Evolutionary conservation across 352 stramenopile species (phyloP).

Genomic region (Phytophthora fragariae): DNA sequence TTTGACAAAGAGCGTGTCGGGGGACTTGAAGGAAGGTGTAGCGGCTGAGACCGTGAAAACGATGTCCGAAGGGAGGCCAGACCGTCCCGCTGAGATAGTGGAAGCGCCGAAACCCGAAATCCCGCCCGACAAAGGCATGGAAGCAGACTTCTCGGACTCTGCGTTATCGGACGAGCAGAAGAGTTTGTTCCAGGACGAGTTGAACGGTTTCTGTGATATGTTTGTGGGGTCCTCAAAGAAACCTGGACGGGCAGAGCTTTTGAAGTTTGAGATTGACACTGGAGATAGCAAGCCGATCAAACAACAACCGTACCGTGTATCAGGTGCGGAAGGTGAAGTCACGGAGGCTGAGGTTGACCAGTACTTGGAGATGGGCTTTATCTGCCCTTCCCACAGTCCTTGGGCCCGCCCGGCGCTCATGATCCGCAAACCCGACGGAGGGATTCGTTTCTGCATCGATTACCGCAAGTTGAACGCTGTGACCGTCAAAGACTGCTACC

Average conservation of each 20-base stretch:
- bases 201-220: neutral
- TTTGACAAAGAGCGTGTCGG: no score
- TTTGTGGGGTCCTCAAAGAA: slow-evolving; percentile 14
- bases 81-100: neutral
- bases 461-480: slow-evolving; percentile 15
- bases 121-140: neutral
- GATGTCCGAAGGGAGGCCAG: no score
- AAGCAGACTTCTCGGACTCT: neutral
- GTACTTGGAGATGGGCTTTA: slow-evolving; percentile 1
- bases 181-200: neutral
- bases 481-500: slow-evolving; percentile 13
- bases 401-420: slow-evolving; percentile 12
- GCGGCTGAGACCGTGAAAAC: no score
- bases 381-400: neutral
- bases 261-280: slow-evolving; percentile 19
- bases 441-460: slow-evolving; percentile 23
- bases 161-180: neutral
- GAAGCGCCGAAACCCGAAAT: neutral
- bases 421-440: neutral
- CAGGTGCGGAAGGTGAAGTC: slow-evolving; percentile 5
- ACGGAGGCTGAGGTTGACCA: slow-evolving; percentile 14
- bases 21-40: no score
- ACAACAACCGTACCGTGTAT: slow-evolving; percentile 14
- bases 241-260: slow-evolving; percentile 1
- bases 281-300: slow-evolving; percentile 7